Evolutionary conservation across 108 stramenopile species (phyloP).

Genomic region (Schizochytrium sp.): DNA sequence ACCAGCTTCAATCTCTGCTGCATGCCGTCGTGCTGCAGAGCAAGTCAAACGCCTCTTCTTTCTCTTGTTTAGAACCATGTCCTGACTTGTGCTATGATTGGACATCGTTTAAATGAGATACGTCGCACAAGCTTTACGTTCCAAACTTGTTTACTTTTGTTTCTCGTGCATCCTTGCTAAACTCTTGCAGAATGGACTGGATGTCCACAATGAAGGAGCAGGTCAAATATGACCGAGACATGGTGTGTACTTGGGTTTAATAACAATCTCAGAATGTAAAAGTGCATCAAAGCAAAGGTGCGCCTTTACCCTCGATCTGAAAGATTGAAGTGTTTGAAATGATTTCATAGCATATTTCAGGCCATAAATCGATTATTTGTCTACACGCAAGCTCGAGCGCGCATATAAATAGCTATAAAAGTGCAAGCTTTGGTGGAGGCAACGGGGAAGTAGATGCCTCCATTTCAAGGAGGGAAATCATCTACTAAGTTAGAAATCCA

Average conservation of each 20-base stretch:
- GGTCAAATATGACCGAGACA: too few species aligned
- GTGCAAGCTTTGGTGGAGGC: background rate
- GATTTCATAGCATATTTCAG: background rate
- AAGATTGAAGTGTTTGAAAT: background rate
- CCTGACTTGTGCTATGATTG: background rate
- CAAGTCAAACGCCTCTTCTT: background rate
- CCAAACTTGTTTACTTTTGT: too few species aligned
- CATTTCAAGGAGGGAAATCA: too few species aligned
- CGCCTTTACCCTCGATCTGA: background rate
- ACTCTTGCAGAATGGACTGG: too few species aligned
- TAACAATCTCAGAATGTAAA: too few species aligned
- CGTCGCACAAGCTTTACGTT: too few species aligned
- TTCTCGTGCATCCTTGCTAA: too few species aligned
- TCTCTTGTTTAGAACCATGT: background rate
- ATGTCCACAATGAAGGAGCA: too few species aligned
- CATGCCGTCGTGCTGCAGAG: background rate
- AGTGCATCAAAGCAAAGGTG: too few species aligned
- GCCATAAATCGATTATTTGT: background rate
- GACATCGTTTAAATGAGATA: background rate
- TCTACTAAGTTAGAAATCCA: too few species aligned
- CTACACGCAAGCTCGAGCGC: background rate
- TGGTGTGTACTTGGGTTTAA: too few species aligned
- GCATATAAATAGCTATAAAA: background rate
- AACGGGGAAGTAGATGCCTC: too few species aligned
- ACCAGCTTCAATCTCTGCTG: background rate